Percentiles rank a stretch among this genome's conserved stretches.
These are phyloP conservation scores for Alternaria longipes DNA, from an alignment of 2,329 filamentous ascomycete species.

Conservation along the genomic window DNA sequence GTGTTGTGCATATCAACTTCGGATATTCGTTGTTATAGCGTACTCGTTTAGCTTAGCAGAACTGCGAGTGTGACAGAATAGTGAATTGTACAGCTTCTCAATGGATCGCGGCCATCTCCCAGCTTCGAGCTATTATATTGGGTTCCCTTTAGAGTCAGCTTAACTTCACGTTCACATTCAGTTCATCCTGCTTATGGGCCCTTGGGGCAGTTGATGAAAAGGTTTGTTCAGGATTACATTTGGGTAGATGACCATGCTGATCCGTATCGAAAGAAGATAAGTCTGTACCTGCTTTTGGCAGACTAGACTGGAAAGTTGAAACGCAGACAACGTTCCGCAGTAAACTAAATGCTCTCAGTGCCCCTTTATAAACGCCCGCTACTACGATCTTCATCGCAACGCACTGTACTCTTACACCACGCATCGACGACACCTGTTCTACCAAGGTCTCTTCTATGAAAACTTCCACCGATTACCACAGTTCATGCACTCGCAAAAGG, in stretches of 20 bases:
- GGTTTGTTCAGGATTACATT: background rate
- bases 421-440: background rate
- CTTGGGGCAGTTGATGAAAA: background rate
- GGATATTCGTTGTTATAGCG: background rate
- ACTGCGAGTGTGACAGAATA: background rate
- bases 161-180: no score
- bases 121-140: background rate
- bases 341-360: slow-evolving; percentile 19
- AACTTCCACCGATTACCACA: slow-evolving; percentile 63
- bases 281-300: background rate
- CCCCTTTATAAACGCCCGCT: slow-evolving; percentile 16
- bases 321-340: background rate
- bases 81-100: background rate
- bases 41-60: background rate
- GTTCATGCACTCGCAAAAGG: slow-evolving; percentile 64
- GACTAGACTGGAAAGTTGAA: background rate
- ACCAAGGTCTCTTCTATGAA: slow-evolving; percentile 30
- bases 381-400: slow-evolving; percentile 4
- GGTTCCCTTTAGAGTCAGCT: background rate
- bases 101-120: background rate
- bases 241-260: background rate
- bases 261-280: background rate
- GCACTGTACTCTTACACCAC: slow-evolving; percentile 8
- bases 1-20: background rate
- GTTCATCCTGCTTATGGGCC: no score